Base-by-base conservation (phyloP, 2,329 filamentous ascomycete genomes). In the Claviceps cyperi region DNA sequence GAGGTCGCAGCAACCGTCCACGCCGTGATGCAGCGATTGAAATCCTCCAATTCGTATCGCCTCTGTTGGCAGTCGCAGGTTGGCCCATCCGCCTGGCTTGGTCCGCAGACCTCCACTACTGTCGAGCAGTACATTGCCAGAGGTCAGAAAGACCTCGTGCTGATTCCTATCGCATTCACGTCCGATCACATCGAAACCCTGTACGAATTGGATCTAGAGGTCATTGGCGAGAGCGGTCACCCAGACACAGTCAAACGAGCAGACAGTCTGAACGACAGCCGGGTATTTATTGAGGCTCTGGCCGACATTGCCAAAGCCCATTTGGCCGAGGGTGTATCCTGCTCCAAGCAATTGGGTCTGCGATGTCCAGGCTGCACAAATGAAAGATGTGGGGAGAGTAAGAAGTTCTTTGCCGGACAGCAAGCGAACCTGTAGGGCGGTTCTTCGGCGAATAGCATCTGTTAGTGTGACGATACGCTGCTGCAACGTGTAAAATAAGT, bases 121-220 rank as follows among this genome's bases (percentile, higher is more conserved):
- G 92, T 98, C 11, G 81, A 90, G 62, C 77, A 88, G 53, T 94
- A 96, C 63, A 81, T 97, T 56, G 80, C 85, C 62, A 89, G 92
- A 67, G 92, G 91, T 1, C 86, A 96, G 62, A 94, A 83, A 50
- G 89, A 98, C 62, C 74, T 98, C 50, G 75, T 96, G 1, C 74
- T 98, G 6, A 88, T 98, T 50, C 92, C 92, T 0, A 94, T 98
- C 56, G 92, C 92, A 5, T 98, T 98, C 64, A 98, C 92, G 0
- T 94, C 87, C n/a, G 92, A 98, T 61, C 92, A 98, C 64, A 98
- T 98, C 57, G 92, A 98, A 70, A 98, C 92, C 0, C 73, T 98
- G 1, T 97, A 84, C 64, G 92, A 98, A 66, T 72, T 98, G 48
- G 92, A 98, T 64, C 76, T 87, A 59, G 92, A 98, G 68, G 88